phyloP scores from a whole-genome alignment of 805 yeast species.

The Cyberlindnera samutprakarnensis region DNA sequence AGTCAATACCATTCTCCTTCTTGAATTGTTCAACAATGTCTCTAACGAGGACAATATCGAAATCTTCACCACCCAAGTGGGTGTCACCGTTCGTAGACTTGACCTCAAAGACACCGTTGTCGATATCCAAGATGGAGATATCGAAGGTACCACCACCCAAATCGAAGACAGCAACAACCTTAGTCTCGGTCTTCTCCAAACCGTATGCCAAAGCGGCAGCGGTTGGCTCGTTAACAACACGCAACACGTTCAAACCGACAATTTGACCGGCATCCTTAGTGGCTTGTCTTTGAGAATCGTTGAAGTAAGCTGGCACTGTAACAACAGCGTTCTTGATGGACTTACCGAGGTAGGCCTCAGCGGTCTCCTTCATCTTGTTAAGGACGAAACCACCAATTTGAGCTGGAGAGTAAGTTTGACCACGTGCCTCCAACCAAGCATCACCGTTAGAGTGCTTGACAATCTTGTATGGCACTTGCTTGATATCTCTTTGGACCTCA shows the following conservation, averaged over 20 bases:
- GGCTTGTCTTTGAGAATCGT: constrained; percentile 76
- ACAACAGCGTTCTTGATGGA: constrained; percentile 65
- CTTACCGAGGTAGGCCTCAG: constrained; percentile 48
- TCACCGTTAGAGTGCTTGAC: constrained; percentile 56
- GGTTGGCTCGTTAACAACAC: constrained; percentile 79
- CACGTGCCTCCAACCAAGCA: constrained; percentile 50
- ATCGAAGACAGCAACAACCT: constrained; percentile 72
- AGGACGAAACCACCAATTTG: constrained; percentile 65
- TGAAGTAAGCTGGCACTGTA: constrained; percentile 80
- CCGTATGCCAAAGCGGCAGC: constrained; percentile 85
- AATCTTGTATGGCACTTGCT: constrained; percentile 57
- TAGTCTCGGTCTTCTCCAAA: constrained; percentile 61
- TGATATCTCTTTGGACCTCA: constrained; percentile 66
- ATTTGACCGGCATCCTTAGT: constrained; percentile 70
- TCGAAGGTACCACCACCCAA: constrained; percentile 86
- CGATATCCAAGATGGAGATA: constrained; percentile 70
- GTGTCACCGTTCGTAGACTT: constrained; percentile 81
- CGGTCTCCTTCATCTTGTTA: constrained; percentile 57
- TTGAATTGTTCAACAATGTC: constrained; percentile 53
- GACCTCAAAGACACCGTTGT: constrained; percentile 76
- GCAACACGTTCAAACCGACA: constrained; percentile 67
- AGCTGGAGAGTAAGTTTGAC: constrained; percentile 53
- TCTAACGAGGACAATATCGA: constrained; percentile 56
- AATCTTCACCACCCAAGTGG: constrained; percentile 82
- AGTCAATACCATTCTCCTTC: constrained; percentile 32